Evolutionary conservation across 768 basidiomycete species (phyloP).

Genomic region (Suillus americanus): DNA sequence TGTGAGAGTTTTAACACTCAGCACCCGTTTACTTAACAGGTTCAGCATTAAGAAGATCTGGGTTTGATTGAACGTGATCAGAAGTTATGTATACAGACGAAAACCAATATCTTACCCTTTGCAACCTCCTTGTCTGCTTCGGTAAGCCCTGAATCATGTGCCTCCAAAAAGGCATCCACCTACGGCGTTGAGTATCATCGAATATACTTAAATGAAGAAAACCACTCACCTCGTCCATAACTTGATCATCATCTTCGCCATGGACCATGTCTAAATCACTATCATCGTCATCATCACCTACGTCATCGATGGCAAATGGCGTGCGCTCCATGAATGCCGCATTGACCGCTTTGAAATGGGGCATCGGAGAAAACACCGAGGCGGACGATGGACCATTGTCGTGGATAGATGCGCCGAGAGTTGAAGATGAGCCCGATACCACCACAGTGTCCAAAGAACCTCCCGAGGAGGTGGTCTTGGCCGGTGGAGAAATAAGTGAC

Average conservation of each 20-base stretch:
- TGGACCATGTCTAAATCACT: slow-evolving; percentile 54
- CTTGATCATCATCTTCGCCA: slow-evolving; percentile 65
- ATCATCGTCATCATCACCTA: slow-evolving; percentile 78
- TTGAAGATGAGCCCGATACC: slow-evolving; percentile 42
- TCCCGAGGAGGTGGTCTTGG: slow-evolving; percentile 50
- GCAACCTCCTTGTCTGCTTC: slow-evolving; percentile 78
- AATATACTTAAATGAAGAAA: background rate
- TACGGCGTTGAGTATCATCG: slow-evolving; percentile 22
- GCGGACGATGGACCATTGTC: slow-evolving; percentile 25
- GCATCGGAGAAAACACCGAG: slow-evolving; percentile 48
- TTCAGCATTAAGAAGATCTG: slow-evolving; percentile 61
- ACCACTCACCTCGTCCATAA: slow-evolving; percentile 80
- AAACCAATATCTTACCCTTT: slow-evolving; percentile 50
- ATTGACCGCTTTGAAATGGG: slow-evolving; percentile 73
- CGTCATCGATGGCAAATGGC: slow-evolving; percentile 96
- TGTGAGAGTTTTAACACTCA: background rate
- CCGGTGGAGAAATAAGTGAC: slow-evolving; percentile 71
- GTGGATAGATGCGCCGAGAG: slow-evolving; percentile 40
- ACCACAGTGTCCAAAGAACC: slow-evolving; percentile 29
- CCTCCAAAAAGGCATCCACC: slow-evolving; percentile 94
- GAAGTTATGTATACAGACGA: background rate
- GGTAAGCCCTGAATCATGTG: slow-evolving; percentile 83
- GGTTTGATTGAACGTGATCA: background rate
- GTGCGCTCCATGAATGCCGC: slow-evolving; percentile 89
- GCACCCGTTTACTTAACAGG: slow-evolving; percentile 47